These are phyloP conservation scores for Diaporthe velutina DNA, from an alignment of 2,329 filamentous ascomycete genomes.

Conservation along the genomic window DNA sequence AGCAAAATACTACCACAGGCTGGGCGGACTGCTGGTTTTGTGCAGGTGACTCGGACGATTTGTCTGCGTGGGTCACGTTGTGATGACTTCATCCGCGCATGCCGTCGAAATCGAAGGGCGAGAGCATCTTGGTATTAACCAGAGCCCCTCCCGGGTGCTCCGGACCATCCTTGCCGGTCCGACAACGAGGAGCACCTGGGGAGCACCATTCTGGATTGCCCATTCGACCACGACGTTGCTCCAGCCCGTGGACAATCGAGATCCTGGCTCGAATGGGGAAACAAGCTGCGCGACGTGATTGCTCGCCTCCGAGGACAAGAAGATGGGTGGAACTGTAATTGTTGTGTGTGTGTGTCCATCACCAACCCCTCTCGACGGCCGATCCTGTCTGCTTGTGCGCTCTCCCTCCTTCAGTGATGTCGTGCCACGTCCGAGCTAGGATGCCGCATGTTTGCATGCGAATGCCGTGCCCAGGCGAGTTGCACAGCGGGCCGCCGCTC, in stretches of 20 bases:
- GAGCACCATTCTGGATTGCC: neutral
- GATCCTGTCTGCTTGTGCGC: neutral
- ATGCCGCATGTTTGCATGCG: constrained; percentile 28
- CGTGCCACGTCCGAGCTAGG: constrained; percentile 6
- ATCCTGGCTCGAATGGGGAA: neutral
- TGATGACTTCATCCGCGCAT: constrained; percentile 32
- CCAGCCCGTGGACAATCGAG: neutral
- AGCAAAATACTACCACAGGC: neutral
- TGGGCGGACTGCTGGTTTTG: neutral
- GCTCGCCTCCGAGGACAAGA: constrained; percentile 5
- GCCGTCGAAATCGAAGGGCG: neutral
- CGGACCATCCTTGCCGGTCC: constrained; percentile 16
- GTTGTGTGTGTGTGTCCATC: neutral
- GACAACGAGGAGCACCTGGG: neutral
- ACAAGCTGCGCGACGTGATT: neutral
- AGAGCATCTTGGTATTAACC: neutral
- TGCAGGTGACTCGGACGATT: constrained; percentile 10
- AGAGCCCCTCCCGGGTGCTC: constrained; percentile 10
- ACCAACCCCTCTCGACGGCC: neutral
- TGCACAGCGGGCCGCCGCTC: constrained; percentile 10
- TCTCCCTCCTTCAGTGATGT: neutral
- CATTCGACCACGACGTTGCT: neutral
- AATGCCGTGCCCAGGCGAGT: constrained; percentile 22
- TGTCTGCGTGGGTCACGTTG: constrained; percentile 29
- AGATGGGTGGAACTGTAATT: neutral